These are phyloP conservation scores for Metschnikowia borealis DNA, from an alignment of 805 yeast genomes.

Conservation along the genomic window DNA sequence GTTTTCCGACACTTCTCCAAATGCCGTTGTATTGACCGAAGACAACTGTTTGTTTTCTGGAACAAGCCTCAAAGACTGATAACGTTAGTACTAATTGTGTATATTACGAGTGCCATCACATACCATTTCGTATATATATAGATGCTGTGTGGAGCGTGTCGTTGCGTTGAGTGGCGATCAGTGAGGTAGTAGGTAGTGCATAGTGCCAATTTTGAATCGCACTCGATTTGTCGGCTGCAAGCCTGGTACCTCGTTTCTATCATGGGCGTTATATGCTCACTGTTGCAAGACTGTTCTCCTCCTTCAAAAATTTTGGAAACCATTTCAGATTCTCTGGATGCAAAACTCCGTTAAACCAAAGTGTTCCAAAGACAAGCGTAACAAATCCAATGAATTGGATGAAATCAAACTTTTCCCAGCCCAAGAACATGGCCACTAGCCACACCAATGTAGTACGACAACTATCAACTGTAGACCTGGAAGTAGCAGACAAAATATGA, in stretches of 20 bases:
- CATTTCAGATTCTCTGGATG: constrained; percentile 45
- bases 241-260: background rate
- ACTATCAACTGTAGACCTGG: constrained; percentile 75
- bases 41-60: constrained; percentile 49
- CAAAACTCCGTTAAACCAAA: constrained; percentile 68
- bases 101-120: background rate
- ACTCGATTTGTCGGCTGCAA: background rate
- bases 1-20: constrained; percentile 55
- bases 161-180: constrained; percentile 1
- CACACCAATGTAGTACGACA: constrained; percentile 73
- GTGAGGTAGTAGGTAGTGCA: constrained; percentile 3
- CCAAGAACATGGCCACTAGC: constrained; percentile 62
- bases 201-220: background rate
- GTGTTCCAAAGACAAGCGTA: constrained; percentile 64
- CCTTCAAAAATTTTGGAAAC: constrained; percentile 45
- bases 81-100: constrained; percentile 7
- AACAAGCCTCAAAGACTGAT: constrained; percentile 47
- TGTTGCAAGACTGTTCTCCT: background rate
- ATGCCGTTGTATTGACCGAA: constrained; percentile 48
- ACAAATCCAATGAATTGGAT: constrained; percentile 64
- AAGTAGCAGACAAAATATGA: constrained; percentile 62
- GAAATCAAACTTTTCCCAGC: constrained; percentile 70
- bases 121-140: constrained; percentile 8
- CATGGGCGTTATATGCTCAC: background rate
- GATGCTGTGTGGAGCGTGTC: background rate